These are phyloP conservation scores for Mallotus repandus DNA, from an alignment of 441 rosid species.

Conservation along the genomic window DNA sequence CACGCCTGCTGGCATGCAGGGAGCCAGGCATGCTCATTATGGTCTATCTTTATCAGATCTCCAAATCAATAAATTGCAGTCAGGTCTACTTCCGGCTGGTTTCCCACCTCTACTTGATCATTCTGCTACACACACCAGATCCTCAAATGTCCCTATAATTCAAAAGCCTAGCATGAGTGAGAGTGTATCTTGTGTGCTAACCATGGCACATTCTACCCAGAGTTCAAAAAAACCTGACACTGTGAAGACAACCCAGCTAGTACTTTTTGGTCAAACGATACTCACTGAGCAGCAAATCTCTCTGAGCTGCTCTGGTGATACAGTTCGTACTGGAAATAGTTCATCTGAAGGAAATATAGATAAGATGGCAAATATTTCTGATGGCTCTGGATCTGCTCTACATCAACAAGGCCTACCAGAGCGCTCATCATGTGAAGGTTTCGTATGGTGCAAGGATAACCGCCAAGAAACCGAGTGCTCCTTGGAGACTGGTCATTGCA, in stretches of 20 bases:
- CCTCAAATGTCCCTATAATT: conserved; percentile 26
- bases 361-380: conserved; percentile 46
- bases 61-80: conserved; percentile 53
- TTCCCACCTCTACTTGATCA: conserved; percentile 35
- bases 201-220: conserved; percentile 32
- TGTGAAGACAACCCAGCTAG: conserved; percentile 54
- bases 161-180: conserved; percentile 45
- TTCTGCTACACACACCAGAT: conserved; percentile 27
- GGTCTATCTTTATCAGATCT: conserved; percentile 52
- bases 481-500: conserved; percentile 52
- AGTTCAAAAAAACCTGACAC: conserved; percentile 39
- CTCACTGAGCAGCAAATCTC: conserved; percentile 73
- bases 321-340: conserved; percentile 42
- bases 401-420: conserved; percentile 34
- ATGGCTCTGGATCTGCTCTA: conserved; percentile 56
- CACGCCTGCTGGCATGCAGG: conserved; percentile 99
- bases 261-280: conserved; percentile 85
- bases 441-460: conserved; percentile 33
- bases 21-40: conserved; percentile 98
- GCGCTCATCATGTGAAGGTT: conserved; percentile 30
- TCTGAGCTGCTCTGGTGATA: conserved; percentile 45
- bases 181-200: conserved; percentile 44
- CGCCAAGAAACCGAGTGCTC: conserved; percentile 33
- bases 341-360: conserved; percentile 41
- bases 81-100: conserved; percentile 43